phyloP scores from a whole-genome alignment of 2,329 filamentous ascomycete genomes.

The Penicillium sclerotigenum region DNA sequence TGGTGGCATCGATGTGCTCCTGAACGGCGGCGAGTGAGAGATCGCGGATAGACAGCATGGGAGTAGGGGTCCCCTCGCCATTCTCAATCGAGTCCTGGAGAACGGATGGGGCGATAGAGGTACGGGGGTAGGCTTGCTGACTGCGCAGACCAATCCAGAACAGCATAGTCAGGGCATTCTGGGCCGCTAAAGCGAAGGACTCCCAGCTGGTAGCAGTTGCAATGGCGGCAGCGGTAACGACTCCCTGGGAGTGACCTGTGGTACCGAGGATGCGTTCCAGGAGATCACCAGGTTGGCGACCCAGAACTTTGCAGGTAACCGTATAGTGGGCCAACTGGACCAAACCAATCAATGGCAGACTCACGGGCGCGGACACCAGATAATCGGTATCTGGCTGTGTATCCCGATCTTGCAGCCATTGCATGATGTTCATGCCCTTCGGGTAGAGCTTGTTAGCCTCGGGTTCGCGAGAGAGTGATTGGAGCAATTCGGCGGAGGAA shows the following conservation, averaged over 20 bases:
- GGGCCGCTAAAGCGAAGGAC: conserved; percentile 76
- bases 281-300: conserved; percentile 83
- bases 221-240: conserved; percentile 88
- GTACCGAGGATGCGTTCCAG: conserved; percentile 80
- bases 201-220: conserved; percentile 92
- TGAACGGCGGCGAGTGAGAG: conserved; percentile 84
- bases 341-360: conserved; percentile 90
- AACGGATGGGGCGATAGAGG: conserved; percentile 84
- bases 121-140: conserved; percentile 94
- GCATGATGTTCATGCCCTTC: conserved; percentile 92
- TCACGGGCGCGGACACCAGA: conserved; percentile 89
- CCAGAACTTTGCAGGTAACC: conserved; percentile 87
- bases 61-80: conserved; percentile 91
- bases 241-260: conserved; percentile 94
- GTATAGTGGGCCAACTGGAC: conserved; percentile 95
- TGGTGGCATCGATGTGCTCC: conserved; percentile 94
- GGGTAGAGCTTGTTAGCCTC: conserved; percentile 92
- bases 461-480: conserved; percentile 75
- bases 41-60: conserved; percentile 97
- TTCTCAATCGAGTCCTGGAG: conserved; percentile 91
- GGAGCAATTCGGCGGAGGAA: conserved; percentile 80
- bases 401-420: conserved; percentile 86
- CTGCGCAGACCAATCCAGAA: conserved; percentile 99
- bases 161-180: conserved; percentile 80
- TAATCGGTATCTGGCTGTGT: conserved; percentile 92